A percentile compares a stretch with the other conserved stretches of the same genome.
Conservation (phyloP, 371 early-diverging fungal genomes). For the Apophysomyces variabilis region DNA sequence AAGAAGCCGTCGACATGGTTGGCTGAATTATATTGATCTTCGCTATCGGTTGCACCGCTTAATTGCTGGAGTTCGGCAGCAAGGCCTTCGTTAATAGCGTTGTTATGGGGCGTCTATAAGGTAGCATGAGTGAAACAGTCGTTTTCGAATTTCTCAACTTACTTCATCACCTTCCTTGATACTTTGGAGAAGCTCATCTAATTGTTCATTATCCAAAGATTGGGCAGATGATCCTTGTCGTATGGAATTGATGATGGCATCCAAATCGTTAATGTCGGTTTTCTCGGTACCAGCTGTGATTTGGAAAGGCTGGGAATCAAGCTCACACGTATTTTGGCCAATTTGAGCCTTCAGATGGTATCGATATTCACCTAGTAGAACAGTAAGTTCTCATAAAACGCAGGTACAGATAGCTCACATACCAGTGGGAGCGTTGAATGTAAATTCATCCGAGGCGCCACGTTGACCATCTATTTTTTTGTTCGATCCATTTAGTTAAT, state of each 20-base stretch:
- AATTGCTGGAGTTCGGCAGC: neutral
- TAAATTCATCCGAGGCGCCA: neutral
- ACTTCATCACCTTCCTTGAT: neutral
- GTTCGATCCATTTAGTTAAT: too few relatives aligned
- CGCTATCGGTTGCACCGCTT: neutral
- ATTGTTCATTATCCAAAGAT: neutral
- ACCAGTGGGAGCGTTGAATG: neutral
- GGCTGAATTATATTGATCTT: too few relatives aligned
- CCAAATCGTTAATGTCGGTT: neutral
- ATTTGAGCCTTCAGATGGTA: neutral
- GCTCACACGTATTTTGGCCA: neutral
- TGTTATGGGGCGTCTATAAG: neutral
- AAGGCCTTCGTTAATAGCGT: neutral
- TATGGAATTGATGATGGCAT: neutral
- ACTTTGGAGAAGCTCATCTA: neutral
- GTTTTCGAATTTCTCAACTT: neutral
- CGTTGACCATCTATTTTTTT: neutral
- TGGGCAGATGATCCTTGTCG: neutral
- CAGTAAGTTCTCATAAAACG: neutral
- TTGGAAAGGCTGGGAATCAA: neutral
- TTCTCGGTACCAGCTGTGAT: neutral
- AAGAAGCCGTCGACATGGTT: neutral
- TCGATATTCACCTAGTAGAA: constrained; percentile 4
- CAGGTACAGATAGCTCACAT: neutral
- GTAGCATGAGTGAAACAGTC: neutral